A percentile compares a stretch with the other conserved stretches of the same genome.
Evolutionary conservation across 441 rosid genomes (phyloP).

Genomic region (Geranium incanum): DNA sequence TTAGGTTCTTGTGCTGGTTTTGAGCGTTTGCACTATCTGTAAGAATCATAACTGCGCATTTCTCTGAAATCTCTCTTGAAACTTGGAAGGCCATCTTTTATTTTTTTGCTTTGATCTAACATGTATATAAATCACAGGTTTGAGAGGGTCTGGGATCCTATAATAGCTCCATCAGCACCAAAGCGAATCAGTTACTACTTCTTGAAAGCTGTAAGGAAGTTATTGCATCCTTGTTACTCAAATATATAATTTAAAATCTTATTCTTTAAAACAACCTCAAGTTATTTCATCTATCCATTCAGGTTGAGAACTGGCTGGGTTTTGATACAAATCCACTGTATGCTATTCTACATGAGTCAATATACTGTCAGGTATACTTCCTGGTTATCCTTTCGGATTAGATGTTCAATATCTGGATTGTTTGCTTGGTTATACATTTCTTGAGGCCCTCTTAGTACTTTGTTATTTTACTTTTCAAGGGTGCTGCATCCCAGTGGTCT

Average conservation of each 20-base stretch:
- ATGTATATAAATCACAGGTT: conserved; percentile 36
- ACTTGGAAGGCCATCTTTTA: background rate
- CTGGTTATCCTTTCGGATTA: conserved; percentile 12
- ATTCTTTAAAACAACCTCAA: conserved; percentile 13
- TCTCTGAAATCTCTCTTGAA: conserved; percentile 2
- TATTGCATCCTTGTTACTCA: conserved; percentile 4
- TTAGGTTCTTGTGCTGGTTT: conserved; percentile 84
- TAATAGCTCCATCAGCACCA: conserved; percentile 58
- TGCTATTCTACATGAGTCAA: conserved; percentile 71
- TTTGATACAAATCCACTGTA: conserved; percentile 83
- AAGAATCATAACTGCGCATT: conserved; percentile 22
- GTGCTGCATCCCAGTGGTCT: conserved; percentile 77
- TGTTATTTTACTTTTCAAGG: conserved; percentile 30
- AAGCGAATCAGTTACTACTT: conserved; percentile 62
- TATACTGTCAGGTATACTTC: conserved; percentile 74
- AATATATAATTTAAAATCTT: conserved; percentile 12
- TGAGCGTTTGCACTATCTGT: conserved; percentile 88
- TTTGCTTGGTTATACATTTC: background rate
- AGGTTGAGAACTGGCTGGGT: conserved; percentile 65
- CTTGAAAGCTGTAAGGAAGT: conserved; percentile 59
- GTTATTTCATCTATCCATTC: conserved; percentile 22
- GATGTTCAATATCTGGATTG: background rate
- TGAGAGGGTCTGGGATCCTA: conserved; percentile 93
- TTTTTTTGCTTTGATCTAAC: background rate
- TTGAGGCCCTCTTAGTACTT: conserved; percentile 1